Evolutionary conservation across 768 basidiomycete genomes (phyloP), one percentile per base, ranked within the genome.

Genomic region (Sutorius australiensis): DNA sequence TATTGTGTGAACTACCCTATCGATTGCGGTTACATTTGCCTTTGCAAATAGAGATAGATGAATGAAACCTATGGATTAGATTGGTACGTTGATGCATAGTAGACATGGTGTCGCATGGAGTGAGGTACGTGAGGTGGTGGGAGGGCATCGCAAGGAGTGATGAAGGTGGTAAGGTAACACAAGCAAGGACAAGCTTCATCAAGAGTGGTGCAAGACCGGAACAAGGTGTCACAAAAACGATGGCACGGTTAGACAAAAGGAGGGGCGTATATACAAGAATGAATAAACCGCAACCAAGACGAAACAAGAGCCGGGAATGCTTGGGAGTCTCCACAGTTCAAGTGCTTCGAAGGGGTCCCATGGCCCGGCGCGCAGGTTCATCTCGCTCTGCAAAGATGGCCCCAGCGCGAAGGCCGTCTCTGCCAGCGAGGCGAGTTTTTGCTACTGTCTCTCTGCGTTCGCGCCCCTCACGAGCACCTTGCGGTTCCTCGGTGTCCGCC

Each of bases 391-490:
- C 12, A 28, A 60, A 46, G 30, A 69, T 42, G 17, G 68, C 69
- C 5, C 68, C 68, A 1, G 69, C 65, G 2, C 67, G 69, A 0
- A 69, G 60, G 16, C 69, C 69, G 21, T 69, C 61, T 34, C 41
- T 60, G 32, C 55, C 31, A 21, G 56, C 67, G 3, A 69, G 41
- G 10, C 64, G 66, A 5, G 28, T 16, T 38, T 69, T 69, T 10
- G 55, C 53, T 3, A 13, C 51, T 2, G 47, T 58, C 41, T 70
- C 68, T 53, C 50, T 61, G 38, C 57, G 54, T 30, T 71, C 61
- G 41, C 69, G 69, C 11, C 33, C 60, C 42, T 67, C 60, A 9
- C 69, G 66, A 44, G 49, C 58, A 33, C 13, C 46, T 19, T 50
- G 56, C 19, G 44, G 8, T n/a, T 50, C 52, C 11, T 62, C 55